phyloP scores from a whole-genome alignment of 139 green algal genomes.

The Diplosphaera chodatii region DNA sequence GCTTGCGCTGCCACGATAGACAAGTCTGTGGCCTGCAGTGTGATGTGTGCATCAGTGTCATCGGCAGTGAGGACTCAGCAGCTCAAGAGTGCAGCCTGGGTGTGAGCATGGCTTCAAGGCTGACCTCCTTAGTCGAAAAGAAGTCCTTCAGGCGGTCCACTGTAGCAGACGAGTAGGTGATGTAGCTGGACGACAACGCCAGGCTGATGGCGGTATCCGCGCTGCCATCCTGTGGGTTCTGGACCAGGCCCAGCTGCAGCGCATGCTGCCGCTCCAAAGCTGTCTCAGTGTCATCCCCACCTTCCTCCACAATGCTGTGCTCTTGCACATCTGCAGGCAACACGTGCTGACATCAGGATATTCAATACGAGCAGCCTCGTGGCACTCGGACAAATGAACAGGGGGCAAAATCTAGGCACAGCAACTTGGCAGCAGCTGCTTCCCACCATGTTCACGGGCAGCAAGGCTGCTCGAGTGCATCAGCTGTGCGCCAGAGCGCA shows the following conservation, averaged over 20 bases:
- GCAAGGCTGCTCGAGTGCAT: not conserved
- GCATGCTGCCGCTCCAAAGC: constrained; percentile 4
- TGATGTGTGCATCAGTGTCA: too few relatives aligned
- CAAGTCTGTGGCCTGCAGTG: constrained; percentile 35
- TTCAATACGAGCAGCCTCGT: too few relatives aligned
- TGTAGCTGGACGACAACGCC: constrained; percentile 64
- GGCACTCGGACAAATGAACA: too few relatives aligned
- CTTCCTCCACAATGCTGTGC: not conserved
- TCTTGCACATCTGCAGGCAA: not conserved
- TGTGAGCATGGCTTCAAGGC: too few relatives aligned
- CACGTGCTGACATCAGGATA: too few relatives aligned
- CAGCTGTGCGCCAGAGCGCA: constrained; percentile 41
- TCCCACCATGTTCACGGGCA: not conserved
- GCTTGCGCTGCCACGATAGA: constrained; percentile 41
- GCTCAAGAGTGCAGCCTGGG: too few relatives aligned
- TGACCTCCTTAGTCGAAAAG: constrained; percentile 52
- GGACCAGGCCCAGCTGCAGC: constrained; percentile 39
- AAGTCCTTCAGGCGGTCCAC: constrained; percentile 62
- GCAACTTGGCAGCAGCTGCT: too few relatives aligned
- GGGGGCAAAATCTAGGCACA: too few relatives aligned
- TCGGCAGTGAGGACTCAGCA: too few relatives aligned
- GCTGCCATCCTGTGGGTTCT: constrained; percentile 60
- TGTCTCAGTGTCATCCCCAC: not conserved
- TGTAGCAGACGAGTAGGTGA: constrained; percentile 62
- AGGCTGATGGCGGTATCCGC: constrained; percentile 57